phyloP scores from a whole-genome alignment of 768 basidiomycete species.

The Exsudoporus frostii region DNA sequence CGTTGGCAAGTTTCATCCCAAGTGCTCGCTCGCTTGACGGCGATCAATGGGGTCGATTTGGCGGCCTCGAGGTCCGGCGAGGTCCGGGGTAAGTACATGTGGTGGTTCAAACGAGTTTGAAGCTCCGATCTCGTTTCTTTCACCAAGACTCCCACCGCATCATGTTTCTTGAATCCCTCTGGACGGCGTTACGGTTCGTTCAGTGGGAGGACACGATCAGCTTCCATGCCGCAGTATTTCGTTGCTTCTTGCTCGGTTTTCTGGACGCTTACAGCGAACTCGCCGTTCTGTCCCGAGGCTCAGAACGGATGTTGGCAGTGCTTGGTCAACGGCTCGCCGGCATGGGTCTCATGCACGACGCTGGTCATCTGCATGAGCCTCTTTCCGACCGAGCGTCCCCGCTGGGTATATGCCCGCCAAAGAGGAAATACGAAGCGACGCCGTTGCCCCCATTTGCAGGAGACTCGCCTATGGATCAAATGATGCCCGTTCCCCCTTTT shows the following conservation, averaged over 20 bases:
- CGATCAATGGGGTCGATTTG: background rate
- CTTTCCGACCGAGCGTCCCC: background rate
- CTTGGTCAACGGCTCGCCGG: background rate
- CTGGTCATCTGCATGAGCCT: background rate
- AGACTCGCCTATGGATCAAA: background rate
- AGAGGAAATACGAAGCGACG: conserved; percentile 1
- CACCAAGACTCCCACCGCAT: background rate
- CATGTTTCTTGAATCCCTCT: conserved; percentile 1
- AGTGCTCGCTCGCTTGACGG: background rate
- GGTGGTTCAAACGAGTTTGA: background rate
- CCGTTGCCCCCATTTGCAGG: background rate
- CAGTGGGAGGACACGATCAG: conserved; percentile 14
- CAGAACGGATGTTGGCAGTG: background rate
- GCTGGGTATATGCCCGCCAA: conserved; percentile 10
- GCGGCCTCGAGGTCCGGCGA: background rate
- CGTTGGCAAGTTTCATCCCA: background rate
- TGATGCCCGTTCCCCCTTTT: background rate
- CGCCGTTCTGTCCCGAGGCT: background rate
- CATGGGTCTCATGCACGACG: background rate
- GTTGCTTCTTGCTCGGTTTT: conserved; percentile 6
- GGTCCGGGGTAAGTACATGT: background rate
- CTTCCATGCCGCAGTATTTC: conserved; percentile 15
- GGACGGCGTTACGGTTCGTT: background rate
- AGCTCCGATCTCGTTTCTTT: conserved; percentile 9
- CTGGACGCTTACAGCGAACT: conserved; percentile 1